These are phyloP conservation scores for Solanum sitiens DNA, from an alignment of 257 asterid species.

Conservation along the genomic window DNA sequence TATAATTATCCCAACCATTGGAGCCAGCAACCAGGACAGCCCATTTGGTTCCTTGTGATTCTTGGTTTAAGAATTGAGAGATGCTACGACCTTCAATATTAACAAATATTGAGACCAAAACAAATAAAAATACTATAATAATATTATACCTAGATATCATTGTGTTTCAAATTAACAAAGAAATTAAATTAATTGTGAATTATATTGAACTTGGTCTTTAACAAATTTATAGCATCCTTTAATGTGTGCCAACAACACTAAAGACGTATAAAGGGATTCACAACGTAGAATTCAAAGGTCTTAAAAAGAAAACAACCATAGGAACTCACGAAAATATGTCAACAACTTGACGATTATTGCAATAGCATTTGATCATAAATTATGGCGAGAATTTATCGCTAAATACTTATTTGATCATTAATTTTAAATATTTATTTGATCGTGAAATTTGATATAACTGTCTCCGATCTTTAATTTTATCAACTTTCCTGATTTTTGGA, in stretches of 20 bases:
- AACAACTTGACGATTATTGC: background rate
- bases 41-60: conserved; percentile 77
- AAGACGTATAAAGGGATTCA: background rate
- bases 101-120: background rate
- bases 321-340: background rate
- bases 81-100: background rate
- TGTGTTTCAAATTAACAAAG: background rate
- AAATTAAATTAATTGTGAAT: background rate
- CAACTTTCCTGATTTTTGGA: background rate
- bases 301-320: background rate
- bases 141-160: background rate
- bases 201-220: background rate
- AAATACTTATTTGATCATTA: background rate
- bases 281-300: background rate
- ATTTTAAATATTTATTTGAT: background rate
- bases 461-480: background rate
- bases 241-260: background rate
- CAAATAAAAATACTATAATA: background rate
- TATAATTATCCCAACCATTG: conserved; percentile 80
- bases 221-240: background rate
- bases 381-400: background rate
- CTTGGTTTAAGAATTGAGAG: conserved; percentile 11
- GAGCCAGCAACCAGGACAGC: conserved; percentile 93
- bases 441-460: background rate
- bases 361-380: background rate